These are phyloP conservation scores for Pichia inconspicua DNA, from an alignment of 1,139 yeast genomes.

Conservation along the genomic window DNA sequence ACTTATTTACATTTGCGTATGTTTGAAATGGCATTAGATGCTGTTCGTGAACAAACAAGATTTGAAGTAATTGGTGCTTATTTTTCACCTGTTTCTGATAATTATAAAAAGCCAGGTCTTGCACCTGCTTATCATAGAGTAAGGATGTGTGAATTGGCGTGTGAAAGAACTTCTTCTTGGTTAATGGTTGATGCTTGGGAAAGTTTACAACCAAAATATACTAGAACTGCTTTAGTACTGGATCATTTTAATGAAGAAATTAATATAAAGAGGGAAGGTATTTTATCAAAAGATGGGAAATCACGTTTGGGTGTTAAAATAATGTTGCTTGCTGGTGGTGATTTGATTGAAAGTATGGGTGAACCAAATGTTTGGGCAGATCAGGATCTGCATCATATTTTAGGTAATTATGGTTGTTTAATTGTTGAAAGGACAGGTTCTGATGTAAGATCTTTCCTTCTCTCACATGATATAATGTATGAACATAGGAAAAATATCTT, in stretches of 20 bases:
- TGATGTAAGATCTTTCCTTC: constrained; percentile 84
- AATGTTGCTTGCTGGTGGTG: constrained; percentile 97
- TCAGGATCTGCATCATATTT: constrained; percentile 85
- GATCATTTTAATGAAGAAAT: constrained; percentile 96
- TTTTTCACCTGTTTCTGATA: constrained; percentile 95
- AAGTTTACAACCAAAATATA: constrained; percentile 81
- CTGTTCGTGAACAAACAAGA: constrained; percentile 85
- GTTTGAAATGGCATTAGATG: constrained; percentile 96
- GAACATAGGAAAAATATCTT: constrained; percentile 90
- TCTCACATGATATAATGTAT: constrained; percentile 94
- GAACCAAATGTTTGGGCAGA: constrained; percentile 99
- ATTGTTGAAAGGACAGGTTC: constrained; percentile 96
- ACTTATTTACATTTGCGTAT: constrained; percentile 89
- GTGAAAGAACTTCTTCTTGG: constrained; percentile 96
- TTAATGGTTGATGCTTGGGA: constrained; percentile 99
- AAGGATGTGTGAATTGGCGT: constrained; percentile 95
- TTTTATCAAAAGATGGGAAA: constrained; percentile 60
- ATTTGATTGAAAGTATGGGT: constrained; percentile 97
- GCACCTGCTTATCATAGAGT: constrained; percentile 88
- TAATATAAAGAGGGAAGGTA: constrained; percentile 83
- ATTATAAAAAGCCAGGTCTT: constrained; percentile 86
- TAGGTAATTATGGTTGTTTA: constrained; percentile 92
- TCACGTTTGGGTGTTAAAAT: constrained; percentile 64
- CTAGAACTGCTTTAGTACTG: constrained; percentile 89
- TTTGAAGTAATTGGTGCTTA: constrained; percentile 96